Evolutionary conservation across 2,329 filamentous ascomycete genomes (phyloP).

Genomic region (Cordyceps sp.): DNA sequence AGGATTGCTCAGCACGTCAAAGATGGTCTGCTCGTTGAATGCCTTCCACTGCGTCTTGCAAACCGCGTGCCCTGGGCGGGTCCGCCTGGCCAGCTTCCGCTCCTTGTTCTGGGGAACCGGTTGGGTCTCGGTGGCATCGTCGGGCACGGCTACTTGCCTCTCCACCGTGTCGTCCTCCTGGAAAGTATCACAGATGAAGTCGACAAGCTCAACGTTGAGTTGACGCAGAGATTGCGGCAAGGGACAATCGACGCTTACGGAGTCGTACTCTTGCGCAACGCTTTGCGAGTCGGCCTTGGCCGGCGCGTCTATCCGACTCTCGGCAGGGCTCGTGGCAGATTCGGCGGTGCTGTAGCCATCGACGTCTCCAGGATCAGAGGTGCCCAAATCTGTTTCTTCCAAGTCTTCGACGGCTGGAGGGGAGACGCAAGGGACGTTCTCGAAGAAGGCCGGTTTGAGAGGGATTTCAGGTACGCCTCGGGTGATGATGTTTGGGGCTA

Average conservation of each 20-base stretch:
- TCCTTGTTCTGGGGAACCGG: slow-evolving; percentile 4
- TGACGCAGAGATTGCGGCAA: slow-evolving; percentile 40
- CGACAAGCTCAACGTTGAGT: slow-evolving; percentile 37
- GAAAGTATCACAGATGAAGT: slow-evolving; percentile 43
- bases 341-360: slow-evolving; percentile 1
- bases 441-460: slow-evolving; percentile 19
- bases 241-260: slow-evolving; percentile 10
- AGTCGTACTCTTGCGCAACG: slow-evolving; percentile 10
- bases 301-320: slow-evolving; percentile 1
- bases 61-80: slow-evolving; percentile 1
- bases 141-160: slow-evolving; percentile 25
- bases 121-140: slow-evolving; percentile 4
- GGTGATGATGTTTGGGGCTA: slow-evolving; percentile 8
- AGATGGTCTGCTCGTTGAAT: slow-evolving; percentile 48
- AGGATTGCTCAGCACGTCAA: slow-evolving; percentile 44
- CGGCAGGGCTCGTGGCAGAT: background rate
- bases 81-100: slow-evolving; percentile 4
- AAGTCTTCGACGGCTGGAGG: slow-evolving; percentile 9
- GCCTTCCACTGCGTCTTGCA: slow-evolving; percentile 32
- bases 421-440: slow-evolving; percentile 14
- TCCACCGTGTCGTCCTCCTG: slow-evolving; percentile 39
- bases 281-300: slow-evolving; percentile 7
- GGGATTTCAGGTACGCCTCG: slow-evolving; percentile 18
- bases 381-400: slow-evolving; percentile 6
- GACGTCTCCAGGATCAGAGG: slow-evolving; percentile 5